These are phyloP conservation scores for Magnusiomyces clavatus DNA, from an alignment of 1,139 yeast species.

Conservation along the genomic window DNA sequence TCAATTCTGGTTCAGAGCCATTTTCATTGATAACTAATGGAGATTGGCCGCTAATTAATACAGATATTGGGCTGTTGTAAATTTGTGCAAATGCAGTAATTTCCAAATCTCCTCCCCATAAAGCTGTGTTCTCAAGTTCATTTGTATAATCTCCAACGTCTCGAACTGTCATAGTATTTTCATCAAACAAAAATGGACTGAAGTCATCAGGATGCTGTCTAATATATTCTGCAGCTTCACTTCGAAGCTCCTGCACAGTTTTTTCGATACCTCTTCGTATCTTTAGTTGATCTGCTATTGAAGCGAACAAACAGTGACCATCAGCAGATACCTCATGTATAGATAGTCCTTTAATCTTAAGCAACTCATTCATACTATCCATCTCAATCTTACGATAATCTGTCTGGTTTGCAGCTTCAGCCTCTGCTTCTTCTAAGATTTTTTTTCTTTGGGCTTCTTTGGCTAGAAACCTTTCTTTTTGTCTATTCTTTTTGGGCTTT, in stretches of 20 bases:
- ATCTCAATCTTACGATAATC: constrained; percentile 67
- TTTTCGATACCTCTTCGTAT: constrained; percentile 40
- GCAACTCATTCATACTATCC: constrained; percentile 49
- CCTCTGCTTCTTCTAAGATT: constrained; percentile 57
- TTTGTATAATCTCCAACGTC: constrained; percentile 64
- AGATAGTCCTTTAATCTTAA: constrained; percentile 41
- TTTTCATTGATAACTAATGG: constrained; percentile 51
- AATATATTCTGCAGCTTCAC: constrained; percentile 60
- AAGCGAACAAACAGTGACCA: constrained; percentile 89
- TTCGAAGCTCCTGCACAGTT: constrained; percentile 50
- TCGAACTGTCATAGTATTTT: constrained; percentile 50
- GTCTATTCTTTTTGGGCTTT: constrained; percentile 55
- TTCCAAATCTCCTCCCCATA: constrained; percentile 98
- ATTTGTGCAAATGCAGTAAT: constrained; percentile 67
- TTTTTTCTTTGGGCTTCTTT: constrained; percentile 62
- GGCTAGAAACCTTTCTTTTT: constrained; percentile 72
- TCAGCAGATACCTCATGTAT: constrained; percentile 67
- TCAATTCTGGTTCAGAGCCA: constrained; percentile 41
- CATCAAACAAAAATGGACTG: constrained; percentile 77
- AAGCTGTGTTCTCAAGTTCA: constrained; percentile 62
- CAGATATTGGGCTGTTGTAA: constrained; percentile 63
- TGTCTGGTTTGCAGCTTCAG: constrained; percentile 59
- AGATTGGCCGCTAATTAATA: constrained; percentile 70
- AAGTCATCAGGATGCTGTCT: constrained; percentile 58
- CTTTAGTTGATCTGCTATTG: constrained; percentile 69